Base-by-base conservation (phyloP, 192 early-diverging fungal genomes). In the Coemansia sp. region DNA sequence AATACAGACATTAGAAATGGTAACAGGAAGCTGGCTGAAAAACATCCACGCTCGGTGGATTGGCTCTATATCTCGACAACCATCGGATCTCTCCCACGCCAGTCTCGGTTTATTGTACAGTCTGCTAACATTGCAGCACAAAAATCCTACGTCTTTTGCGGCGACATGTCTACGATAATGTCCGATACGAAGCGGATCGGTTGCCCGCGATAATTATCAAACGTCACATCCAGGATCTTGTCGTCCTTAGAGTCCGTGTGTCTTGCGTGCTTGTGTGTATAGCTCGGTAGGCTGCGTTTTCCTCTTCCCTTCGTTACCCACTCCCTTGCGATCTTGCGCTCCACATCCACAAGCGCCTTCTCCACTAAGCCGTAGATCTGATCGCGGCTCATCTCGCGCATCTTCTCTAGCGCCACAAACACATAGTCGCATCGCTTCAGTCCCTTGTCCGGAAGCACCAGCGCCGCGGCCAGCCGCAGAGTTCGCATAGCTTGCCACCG, bases 371-470 rank as follows among this genome's bases (percentile, higher is more conserved):
- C 14, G 38, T 71, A 81, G 52, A 81, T 16, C 53, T 73, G 44
- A 46, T 81, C 78, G 15, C 78, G 70, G 10, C 66, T 59, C 73
- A 72, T 72, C 30, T 58, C 24, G 33, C 63, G 61, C 67, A 81
- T 64, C 12, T 57, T 60, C 20, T 58, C 63, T 6, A 55, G 34
- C 16, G 73, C 66, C 0, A 64, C 5, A 52, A 81, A 67, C 60
- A 81, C 1, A 35, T 81, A 81, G 51, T 81, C 78, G 64, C 78
- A 81, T 14, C 78, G 41, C 61, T 67, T 72, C 55, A 73, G 21
- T 6, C 78, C 78, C 63, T 81, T 81, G 58, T 81, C 78, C 0
- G 78, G 73, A 46, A 81, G 46, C 1, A 81, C 58, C 63, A 76
- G 56, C 45, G 61, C 15, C 1, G 73, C 78, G 0, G 78, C 78